Conservation (phyloP, 495 filamentous ascomycete genomes). For the Pseudevernia furfuracea region DNA sequence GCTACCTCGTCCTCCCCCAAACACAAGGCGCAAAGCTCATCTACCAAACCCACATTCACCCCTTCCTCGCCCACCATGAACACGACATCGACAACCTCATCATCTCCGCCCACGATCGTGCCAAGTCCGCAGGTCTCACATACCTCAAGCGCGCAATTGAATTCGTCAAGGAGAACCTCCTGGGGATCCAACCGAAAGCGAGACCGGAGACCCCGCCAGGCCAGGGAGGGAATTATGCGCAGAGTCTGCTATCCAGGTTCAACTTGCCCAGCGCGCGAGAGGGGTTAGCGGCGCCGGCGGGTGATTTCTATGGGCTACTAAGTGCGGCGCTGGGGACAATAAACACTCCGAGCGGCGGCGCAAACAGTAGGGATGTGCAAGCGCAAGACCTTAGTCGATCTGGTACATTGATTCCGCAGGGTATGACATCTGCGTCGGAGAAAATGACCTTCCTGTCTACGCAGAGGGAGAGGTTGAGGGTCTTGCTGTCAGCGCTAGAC, state of each 20-base stretch:
- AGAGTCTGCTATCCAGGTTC: conserved; percentile 76
- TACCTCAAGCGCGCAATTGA: conserved; percentile 78
- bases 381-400: conserved; percentile 49
- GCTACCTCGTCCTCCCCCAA: conserved; percentile 96
- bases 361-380: conserved; percentile 41
- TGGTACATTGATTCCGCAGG: conserved; percentile 58
- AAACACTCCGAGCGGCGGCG: conserved; percentile 30
- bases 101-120: conserved; percentile 68
- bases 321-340: conserved; percentile 56
- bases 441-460: conserved; percentile 61
- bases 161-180: conserved; percentile 59
- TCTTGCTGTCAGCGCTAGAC: conserved; percentile 65
- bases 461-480: conserved; percentile 63
- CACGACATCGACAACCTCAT: conserved; percentile 85
- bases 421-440: conserved; percentile 53
- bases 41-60: conserved; percentile 79
- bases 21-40: conserved; percentile 81
- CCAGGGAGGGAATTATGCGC: conserved; percentile 57
- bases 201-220: conserved; percentile 32
- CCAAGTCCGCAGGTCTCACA: conserved; percentile 66
- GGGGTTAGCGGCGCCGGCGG: conserved; percentile 38
- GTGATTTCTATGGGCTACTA: conserved; percentile 69
- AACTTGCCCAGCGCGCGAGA: conserved; percentile 55
- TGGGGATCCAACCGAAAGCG: conserved; percentile 50
- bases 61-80: conserved; percentile 83